Evolutionary conservation across 192 early-diverging fungal genomes (phyloP), one percentile per base, ranked within the genome.

Genomic region (Borealophlyctis nickersoniae): DNA sequence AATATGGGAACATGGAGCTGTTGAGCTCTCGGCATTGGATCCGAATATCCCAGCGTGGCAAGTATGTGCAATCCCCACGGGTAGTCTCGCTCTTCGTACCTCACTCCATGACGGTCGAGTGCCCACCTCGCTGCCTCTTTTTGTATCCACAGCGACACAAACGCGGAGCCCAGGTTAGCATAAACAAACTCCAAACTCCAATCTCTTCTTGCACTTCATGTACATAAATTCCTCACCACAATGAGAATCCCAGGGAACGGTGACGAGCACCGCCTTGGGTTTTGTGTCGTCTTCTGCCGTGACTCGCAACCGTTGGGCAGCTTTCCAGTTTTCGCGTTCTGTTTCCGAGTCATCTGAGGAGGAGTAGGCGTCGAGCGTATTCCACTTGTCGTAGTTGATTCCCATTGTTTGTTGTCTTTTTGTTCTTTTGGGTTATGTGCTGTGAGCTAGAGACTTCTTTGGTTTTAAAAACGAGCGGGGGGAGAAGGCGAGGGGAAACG

Each of bases 61-160:
- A 48, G 63, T 4, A 77, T 9, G 39, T 80, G 74, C 1, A 72
- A 58, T 2, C 72, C 72, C 72, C 72, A 80, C 13, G 78, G 78
- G 58, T 59, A 62, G 19, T 49, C 32, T 24, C 67, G 52, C 39
- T 80, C 78, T 3, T 66, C 50, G 52, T 73, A 80, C 3, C 55
- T 27, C 5, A 72, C 39, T 19, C 70, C 72, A 56, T 80, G 78
- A 14, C 72, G 68, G 48, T 79, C 75, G 2, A 80, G 69, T 2
- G 72, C 78, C 78, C 78, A 80, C 32, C 75, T 55, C 23, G 69
- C 69, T 34, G 67, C 56, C 45, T 80, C 74, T 73, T 26, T 34
- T 11, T n/a, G 48, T 28, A 34, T 66, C 7, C n/a, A n/a, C n/a
- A n/a, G n/a, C n/a, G n/a, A n/a, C n/a, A n/a, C n/a, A n/a, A n/a